These are phyloP conservation scores for Persicaria maculosa DNA, from an alignment of 148 eudicot genomes.

Conservation along the genomic window DNA sequence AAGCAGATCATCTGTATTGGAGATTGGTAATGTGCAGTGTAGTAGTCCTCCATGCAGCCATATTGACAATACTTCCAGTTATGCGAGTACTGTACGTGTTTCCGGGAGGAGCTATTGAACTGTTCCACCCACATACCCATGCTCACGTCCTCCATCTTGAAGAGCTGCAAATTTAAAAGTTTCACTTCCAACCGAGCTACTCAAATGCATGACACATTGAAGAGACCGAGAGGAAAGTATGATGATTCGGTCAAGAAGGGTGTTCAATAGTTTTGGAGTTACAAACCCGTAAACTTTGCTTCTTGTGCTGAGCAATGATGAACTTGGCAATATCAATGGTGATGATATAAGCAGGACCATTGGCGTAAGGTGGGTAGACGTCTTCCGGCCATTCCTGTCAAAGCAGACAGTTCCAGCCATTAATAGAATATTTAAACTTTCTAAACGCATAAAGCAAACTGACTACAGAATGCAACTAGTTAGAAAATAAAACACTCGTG, in stretches of 20 bases:
- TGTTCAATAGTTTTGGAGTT: background rate
- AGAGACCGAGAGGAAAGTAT: background rate
- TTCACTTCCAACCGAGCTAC: background rate
- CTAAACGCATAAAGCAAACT: no score
- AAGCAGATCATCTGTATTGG: conserved; percentile 88
- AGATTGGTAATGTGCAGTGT: conserved; percentile 94
- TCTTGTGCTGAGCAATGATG: conserved; percentile 49
- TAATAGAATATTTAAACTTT: no score
- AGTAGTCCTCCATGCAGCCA: conserved; percentile 83
- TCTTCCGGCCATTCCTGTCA: conserved; percentile 92
- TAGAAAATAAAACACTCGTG: no score
- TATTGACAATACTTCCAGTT: conserved; percentile 90
- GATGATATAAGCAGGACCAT: conserved; percentile 88
- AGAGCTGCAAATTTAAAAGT: conserved; percentile 38
- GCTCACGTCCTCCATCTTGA: conserved; percentile 99
- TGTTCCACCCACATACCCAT: conserved; percentile 99
- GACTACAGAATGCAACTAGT: no score
- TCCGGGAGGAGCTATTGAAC: conserved; percentile 56
- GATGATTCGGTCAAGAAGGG: no score
- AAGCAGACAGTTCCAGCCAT: background rate
- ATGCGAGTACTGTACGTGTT: conserved; percentile 67
- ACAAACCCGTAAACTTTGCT: conserved; percentile 68
- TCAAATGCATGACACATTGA: background rate
- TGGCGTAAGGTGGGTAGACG: conserved; percentile 91
- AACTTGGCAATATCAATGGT: conserved; percentile 63